phyloP scores from a whole-genome alignment of 1,139 yeast species.

The Diutina pseudorugosa region DNA sequence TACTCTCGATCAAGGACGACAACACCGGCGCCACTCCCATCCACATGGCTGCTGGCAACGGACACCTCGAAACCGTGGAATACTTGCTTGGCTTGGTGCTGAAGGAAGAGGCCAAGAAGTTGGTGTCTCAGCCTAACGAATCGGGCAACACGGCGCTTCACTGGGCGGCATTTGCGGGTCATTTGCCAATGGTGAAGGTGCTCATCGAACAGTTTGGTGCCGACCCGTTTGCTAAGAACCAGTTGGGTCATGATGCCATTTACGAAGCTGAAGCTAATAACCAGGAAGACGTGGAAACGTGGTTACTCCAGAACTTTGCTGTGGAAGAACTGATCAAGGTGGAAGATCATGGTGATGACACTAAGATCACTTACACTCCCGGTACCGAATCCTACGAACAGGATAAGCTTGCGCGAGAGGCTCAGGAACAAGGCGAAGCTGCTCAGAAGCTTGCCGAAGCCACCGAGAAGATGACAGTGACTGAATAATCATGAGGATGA shows the following conservation, averaged over 20 bases:
- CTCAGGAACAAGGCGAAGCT: constrained; percentile 10
- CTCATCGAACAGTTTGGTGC: constrained; percentile 66
- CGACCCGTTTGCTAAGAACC: constrained; percentile 70
- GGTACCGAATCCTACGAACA: constrained; percentile 39
- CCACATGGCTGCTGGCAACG: constrained; percentile 94
- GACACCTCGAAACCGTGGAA: constrained; percentile 60
- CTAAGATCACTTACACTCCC: constrained; percentile 34
- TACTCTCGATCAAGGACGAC: constrained; percentile 48
- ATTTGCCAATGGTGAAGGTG: constrained; percentile 53
- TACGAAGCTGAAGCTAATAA: constrained; percentile 78
- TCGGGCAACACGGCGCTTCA: constrained; percentile 90
- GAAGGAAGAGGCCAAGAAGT: constrained; percentile 28
- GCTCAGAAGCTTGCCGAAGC: background rate
- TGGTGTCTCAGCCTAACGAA: constrained; percentile 51
- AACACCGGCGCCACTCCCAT: constrained; percentile 61
- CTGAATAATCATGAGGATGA: constrained; percentile 5
- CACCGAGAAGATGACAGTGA: constrained; percentile 7
- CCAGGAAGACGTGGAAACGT: constrained; percentile 53
- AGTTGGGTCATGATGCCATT: constrained; percentile 69
- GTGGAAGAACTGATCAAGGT: constrained; percentile 48
- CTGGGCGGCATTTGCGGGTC: constrained; percentile 92
- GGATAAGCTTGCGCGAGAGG: constrained; percentile 27
- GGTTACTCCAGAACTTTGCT: constrained; percentile 60
- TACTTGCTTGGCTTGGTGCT: constrained; percentile 42
- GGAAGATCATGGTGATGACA: constrained; percentile 29